Conservation (phyloP, 148 eudicot species). For the Agrostemma githago region DNA sequence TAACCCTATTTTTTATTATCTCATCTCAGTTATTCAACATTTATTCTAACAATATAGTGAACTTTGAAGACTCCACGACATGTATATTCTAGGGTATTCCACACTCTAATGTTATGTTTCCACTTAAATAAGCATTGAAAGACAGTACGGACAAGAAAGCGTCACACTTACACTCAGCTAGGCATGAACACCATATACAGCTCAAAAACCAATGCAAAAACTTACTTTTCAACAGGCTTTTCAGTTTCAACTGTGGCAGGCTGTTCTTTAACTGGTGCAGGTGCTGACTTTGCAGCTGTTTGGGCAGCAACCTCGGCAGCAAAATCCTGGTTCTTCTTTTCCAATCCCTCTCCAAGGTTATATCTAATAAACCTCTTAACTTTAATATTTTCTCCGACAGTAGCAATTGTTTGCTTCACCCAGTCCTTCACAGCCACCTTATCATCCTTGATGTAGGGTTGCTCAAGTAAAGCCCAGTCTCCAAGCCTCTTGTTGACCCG, state of each 20-base stretch:
- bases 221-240: constrained; percentile 62
- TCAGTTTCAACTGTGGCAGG: constrained; percentile 48
- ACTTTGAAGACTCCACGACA: not conserved
- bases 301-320: constrained; percentile 99
- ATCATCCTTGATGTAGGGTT: constrained; percentile 87
- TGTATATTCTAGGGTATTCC: not conserved
- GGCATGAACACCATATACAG: not conserved
- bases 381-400: constrained; percentile 88
- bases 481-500: constrained; percentile 84
- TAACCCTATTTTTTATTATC: no score
- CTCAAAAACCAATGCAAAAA: not conserved
- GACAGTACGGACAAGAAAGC: not conserved
- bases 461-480: constrained; percentile 90
- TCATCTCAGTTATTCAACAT: no score
- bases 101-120: not conserved
- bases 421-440: constrained; percentile 77
- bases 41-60: not conserved
- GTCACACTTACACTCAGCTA: not conserved
- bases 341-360: constrained; percentile 90
- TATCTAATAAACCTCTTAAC: constrained; percentile 72
- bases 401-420: constrained; percentile 91
- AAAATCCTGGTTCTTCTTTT: constrained; percentile 85
- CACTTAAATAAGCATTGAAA: not conserved
- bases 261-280: constrained; percentile 46
- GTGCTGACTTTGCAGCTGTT: constrained; percentile 59